Evolutionary conservation across 768 basidiomycete species (phyloP).

Genomic region (Albatrellus ellisii): DNA sequence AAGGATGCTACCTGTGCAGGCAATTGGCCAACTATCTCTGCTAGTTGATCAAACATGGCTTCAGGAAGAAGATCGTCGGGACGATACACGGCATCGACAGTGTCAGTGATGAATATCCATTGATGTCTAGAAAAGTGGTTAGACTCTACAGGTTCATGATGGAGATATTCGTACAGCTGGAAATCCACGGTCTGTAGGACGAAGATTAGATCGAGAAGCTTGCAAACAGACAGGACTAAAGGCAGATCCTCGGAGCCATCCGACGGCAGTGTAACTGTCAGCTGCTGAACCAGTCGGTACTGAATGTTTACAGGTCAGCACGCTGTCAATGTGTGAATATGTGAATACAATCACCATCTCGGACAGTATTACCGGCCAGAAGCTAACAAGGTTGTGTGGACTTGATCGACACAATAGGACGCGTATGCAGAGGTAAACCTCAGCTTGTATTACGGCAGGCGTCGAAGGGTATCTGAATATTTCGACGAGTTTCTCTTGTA

Average conservation of each 20-base stretch:
- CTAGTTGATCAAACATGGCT: slow-evolving; percentile 83
- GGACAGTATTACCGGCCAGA: slow-evolving; percentile 93
- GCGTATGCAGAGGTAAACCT: slow-evolving; percentile 89
- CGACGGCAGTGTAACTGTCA: slow-evolving; percentile 52
- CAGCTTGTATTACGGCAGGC: slow-evolving; percentile 80
- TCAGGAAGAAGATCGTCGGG: slow-evolving; percentile 76
- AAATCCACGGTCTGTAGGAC: slow-evolving; percentile 95
- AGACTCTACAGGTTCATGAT: neutral
- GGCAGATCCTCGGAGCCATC: slow-evolving; percentile 81
- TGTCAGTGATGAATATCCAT: slow-evolving; percentile 98
- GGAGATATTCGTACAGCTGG: slow-evolving; percentile 54
- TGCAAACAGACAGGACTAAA: slow-evolving; percentile 79
- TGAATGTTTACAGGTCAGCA: slow-evolving; percentile 19
- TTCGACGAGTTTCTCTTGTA: slow-evolving; percentile 97
- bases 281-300: slow-evolving; percentile 85
- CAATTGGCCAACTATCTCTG: slow-evolving; percentile 66
- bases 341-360: slow-evolving; percentile 51
- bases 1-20: slow-evolving; percentile 30
- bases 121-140: slow-evolving; percentile 49
- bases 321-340: neutral
- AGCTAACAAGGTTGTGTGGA: slow-evolving; percentile 82
- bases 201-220: slow-evolving; percentile 87
- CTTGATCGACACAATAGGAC: slow-evolving; percentile 85
- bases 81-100: slow-evolving; percentile 86
- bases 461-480: slow-evolving; percentile 69